These are phyloP conservation scores for Exophiala sp. DNA, from an alignment of 2,329 filamentous ascomycete genomes.

Conservation along the genomic window DNA sequence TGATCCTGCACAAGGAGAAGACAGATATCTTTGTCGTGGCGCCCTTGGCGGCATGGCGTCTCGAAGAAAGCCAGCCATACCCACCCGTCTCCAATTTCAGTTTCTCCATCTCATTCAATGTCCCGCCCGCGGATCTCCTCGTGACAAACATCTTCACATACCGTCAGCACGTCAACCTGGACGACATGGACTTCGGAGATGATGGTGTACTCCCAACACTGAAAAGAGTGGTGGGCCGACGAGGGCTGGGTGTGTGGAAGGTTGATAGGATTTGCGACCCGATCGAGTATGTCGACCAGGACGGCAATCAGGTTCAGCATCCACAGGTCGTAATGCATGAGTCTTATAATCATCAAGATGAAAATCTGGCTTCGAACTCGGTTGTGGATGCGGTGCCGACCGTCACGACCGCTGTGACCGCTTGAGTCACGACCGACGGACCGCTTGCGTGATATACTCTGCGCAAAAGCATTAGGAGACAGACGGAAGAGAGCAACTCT, in stretches of 20 bases:
- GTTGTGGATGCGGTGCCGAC: too few relatives aligned
- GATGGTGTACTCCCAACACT: constrained; percentile 48
- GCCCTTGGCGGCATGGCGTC: constrained; percentile 39
- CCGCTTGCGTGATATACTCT: too few relatives aligned
- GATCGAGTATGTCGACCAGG: constrained; percentile 10
- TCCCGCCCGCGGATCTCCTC: constrained; percentile 17
- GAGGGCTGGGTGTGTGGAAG: constrained; percentile 50
- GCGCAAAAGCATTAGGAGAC: too few relatives aligned
- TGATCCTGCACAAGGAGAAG: constrained; percentile 19
- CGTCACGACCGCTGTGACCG: too few relatives aligned
- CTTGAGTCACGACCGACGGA: too few relatives aligned
- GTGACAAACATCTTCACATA: constrained; percentile 41
- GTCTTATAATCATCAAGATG: too few relatives aligned
- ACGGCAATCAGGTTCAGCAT: neutral
- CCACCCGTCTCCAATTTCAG: constrained; percentile 24
- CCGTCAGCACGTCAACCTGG: constrained; percentile 47
- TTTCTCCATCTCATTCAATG: constrained; percentile 20
- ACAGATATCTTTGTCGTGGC: constrained; percentile 43
- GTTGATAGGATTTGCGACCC: constrained; percentile 34
- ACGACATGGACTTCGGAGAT: constrained; percentile 50
- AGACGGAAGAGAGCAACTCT: too few relatives aligned
- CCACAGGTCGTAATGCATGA: too few relatives aligned
- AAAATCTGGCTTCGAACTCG: too few relatives aligned
- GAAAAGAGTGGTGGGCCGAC: constrained; percentile 44
- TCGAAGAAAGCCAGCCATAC: constrained; percentile 9